Conservation (phyloP, 2,329 filamentous ascomycete genomes). For the Pestalotiopsis sp. region DNA sequence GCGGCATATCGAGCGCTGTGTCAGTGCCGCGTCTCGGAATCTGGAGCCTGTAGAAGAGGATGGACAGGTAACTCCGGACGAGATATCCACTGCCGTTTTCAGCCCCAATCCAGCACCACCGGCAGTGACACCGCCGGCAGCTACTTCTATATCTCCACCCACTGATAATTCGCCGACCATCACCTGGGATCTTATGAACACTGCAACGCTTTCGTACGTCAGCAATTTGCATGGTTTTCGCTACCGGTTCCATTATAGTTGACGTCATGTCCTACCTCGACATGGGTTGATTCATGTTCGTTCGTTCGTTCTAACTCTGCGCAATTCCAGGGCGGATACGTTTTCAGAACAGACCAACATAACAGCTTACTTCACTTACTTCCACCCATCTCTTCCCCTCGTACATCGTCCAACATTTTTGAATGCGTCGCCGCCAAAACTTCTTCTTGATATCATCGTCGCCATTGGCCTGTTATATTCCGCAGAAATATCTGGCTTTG, state of each 20-base stretch:
- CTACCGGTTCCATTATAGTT: no score
- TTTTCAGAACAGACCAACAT: background rate
- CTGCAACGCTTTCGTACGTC: no score
- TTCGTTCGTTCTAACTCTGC: no score
- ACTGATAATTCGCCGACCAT: no score
- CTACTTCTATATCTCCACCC: no score
- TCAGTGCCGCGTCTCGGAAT: background rate
- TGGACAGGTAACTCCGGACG: background rate
- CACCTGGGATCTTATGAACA: no score
- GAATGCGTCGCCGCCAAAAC: background rate
- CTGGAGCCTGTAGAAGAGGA: background rate
- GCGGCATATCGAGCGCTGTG: background rate
- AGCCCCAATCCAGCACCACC: background rate
- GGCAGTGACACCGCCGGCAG: background rate
- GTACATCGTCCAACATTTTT: background rate
- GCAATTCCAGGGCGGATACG: background rate
- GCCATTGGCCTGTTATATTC: background rate
- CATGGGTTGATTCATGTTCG: background rate
- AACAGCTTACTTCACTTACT: background rate
- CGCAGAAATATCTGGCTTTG: background rate
- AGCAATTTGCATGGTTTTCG: no score
- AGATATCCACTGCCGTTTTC: background rate
- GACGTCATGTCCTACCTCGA: background rate
- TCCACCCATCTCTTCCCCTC: slow-evolving; percentile 1
- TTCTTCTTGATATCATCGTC: background rate